These are phyloP conservation scores for Globisporangium mamillatum DNA, from an alignment of 352 stramenopile species.

Conservation along the genomic window DNA sequence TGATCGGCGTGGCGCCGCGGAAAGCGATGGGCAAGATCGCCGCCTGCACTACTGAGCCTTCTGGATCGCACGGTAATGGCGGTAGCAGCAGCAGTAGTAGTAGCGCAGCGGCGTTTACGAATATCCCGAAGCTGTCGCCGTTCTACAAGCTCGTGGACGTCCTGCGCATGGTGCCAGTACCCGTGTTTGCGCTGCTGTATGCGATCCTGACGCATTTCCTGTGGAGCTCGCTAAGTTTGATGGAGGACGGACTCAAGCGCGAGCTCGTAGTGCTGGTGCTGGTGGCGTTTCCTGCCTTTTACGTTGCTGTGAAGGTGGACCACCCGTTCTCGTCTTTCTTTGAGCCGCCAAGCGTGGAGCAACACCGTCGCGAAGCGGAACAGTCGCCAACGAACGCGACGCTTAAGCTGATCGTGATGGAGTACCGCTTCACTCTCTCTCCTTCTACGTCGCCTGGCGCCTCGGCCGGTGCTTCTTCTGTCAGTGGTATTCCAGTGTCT, in stretches of 20 bases:
- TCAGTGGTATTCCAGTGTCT: background rate
- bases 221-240: slow-evolving; percentile 37
- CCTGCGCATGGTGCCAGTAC: slow-evolving; percentile 50
- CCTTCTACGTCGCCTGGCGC: background rate
- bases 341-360: slow-evolving; percentile 29
- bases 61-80: slow-evolving; percentile 10
- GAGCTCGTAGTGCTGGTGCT: slow-evolving; percentile 61
- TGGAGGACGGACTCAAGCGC: slow-evolving; percentile 41
- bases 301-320: slow-evolving; percentile 70
- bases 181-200: slow-evolving; percentile 71
- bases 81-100: slow-evolving; percentile 6
- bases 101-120: background rate
- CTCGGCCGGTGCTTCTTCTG: background rate
- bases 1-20: slow-evolving; percentile 47
- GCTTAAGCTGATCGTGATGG: slow-evolving; percentile 72
- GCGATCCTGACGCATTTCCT: slow-evolving; percentile 63
- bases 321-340: slow-evolving; percentile 70
- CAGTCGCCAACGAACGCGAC: slow-evolving; percentile 25
- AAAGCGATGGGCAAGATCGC: slow-evolving; percentile 46
- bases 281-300: slow-evolving; percentile 59
- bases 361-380: slow-evolving; percentile 12
- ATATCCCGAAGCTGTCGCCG: slow-evolving; percentile 16
- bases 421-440: slow-evolving; percentile 55
- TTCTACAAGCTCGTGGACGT: slow-evolving; percentile 42
- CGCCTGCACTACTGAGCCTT: slow-evolving; percentile 4